phyloP scores from a whole-genome alignment of 75 land plant species.

The Ceratopteris richardii region DNA sequence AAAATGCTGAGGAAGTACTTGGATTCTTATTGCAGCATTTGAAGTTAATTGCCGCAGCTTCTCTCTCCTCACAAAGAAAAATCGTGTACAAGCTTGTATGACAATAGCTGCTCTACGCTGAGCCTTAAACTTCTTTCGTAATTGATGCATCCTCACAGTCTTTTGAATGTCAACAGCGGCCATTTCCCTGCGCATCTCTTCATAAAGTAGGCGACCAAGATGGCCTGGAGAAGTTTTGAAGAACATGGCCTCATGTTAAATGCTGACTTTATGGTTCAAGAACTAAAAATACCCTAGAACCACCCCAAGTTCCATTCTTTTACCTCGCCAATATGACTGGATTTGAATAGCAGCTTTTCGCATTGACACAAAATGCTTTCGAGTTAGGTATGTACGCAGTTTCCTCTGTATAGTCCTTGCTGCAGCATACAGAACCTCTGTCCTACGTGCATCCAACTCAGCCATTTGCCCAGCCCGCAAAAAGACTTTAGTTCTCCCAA shows the following conservation, averaged over 20 bases:
- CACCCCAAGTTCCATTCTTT: too few species aligned
- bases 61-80: slow-evolving; percentile 41
- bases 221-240: slow-evolving; percentile 36
- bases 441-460: slow-evolving; percentile 69
- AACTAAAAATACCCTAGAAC: too few species aligned
- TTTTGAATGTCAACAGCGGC: slow-evolving; percentile 81
- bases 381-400: slow-evolving; percentile 58
- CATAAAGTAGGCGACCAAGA: slow-evolving; percentile 56
- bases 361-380: slow-evolving; percentile 43
- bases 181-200: slow-evolving; percentile 36
- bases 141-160: slow-evolving; percentile 50
- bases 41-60: slow-evolving; percentile 23
- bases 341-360: slow-evolving; percentile 45
- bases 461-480: slow-evolving; percentile 86
- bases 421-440: slow-evolving; percentile 57
- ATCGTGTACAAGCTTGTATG: slow-evolving; percentile 68
- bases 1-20: too few species aligned
- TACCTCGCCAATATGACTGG: slow-evolving; percentile 68
- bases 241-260: too few species aligned
- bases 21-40: slow-evolving; percentile 45
- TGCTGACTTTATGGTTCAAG: too few species aligned
- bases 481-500: slow-evolving; percentile 74
- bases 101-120: slow-evolving; percentile 40
- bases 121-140: slow-evolving; percentile 25
- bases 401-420: slow-evolving; percentile 61